A percentile compares a stretch with the other conserved stretches of the same genome.
These are phyloP conservation scores for Acrodontium crateriforme DNA, from an alignment of 2,329 filamentous ascomycete species.

Conservation along the genomic window DNA sequence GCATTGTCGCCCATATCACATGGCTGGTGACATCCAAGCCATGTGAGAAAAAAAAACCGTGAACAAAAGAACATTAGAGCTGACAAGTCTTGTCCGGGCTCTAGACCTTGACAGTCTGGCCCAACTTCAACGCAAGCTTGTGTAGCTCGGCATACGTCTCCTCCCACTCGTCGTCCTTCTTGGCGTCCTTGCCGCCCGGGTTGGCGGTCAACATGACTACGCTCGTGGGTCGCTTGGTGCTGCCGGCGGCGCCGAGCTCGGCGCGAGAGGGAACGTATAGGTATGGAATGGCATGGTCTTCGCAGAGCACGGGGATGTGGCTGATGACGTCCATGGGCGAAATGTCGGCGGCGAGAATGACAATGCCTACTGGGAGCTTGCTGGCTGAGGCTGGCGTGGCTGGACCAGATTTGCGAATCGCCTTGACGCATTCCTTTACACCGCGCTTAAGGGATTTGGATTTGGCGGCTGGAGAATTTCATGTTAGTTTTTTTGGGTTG, in stretches of 20 bases:
- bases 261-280: constrained; percentile 87
- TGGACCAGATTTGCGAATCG: constrained; percentile 77
- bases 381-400: constrained; percentile 43
- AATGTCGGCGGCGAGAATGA: constrained; percentile 92
- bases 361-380: constrained; percentile 49
- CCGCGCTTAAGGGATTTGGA: constrained; percentile 92
- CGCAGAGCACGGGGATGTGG: constrained; percentile 92
- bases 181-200: constrained; percentile 35
- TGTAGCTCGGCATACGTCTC: constrained; percentile 44
- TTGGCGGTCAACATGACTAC: constrained; percentile 69
- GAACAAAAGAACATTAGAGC: no score
- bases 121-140: constrained; percentile 46
- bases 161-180: constrained; percentile 38
- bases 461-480: constrained; percentile 60
- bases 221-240: constrained; percentile 90
- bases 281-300: constrained; percentile 95
- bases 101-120: constrained; percentile 40
- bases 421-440: constrained; percentile 98
- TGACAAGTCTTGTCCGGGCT: no score
- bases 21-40: no score
- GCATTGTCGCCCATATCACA: no score
- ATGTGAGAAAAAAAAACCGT: no score
- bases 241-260: constrained; percentile 83
- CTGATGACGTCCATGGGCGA: constrained; percentile 98
- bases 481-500: constrained; percentile 4